Evolutionary conservation across 2,329 filamentous ascomycete genomes (phyloP).

Genomic region (Torrubiellomyces zombiae): DNA sequence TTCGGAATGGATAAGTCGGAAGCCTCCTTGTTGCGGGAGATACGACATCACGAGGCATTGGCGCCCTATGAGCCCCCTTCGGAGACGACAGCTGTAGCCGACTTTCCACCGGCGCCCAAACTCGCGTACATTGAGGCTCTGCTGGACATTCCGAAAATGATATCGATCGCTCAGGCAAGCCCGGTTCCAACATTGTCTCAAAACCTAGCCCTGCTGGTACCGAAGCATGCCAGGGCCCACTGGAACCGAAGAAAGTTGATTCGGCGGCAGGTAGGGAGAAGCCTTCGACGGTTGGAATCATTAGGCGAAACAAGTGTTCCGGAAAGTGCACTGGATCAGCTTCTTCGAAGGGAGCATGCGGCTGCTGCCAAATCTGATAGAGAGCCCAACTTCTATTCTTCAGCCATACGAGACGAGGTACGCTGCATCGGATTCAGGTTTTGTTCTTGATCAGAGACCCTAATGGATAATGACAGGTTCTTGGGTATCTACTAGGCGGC

Average conservation of each 20-base stretch:
- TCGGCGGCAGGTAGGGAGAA: constrained; percentile 7
- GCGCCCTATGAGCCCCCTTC: background rate
- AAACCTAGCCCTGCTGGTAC: constrained; percentile 9
- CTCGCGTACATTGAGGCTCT: constrained; percentile 8
- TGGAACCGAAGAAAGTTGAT: constrained; percentile 9
- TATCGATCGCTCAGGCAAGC: constrained; percentile 9
- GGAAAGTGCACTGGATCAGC: constrained; percentile 15
- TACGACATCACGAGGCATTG: constrained; percentile 3
- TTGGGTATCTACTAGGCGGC: constrained; percentile 14
- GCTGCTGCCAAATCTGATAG: constrained; percentile 14
- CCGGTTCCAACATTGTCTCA: constrained; percentile 8
- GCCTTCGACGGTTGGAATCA: constrained; percentile 6
- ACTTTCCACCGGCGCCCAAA: constrained; percentile 6
- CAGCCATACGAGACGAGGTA: constrained; percentile 18
- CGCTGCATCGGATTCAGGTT: constrained; percentile 1
- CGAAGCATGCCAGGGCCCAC: constrained; percentile 10
- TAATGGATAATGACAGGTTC: constrained; percentile 6
- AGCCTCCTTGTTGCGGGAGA: constrained; percentile 6
- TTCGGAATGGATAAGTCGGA: constrained; percentile 13
- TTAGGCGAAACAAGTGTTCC: constrained; percentile 3
- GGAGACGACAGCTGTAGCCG: constrained; percentile 4
- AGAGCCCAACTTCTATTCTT: constrained; percentile 14
- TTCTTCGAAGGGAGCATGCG: constrained; percentile 16
- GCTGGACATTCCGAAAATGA: constrained; percentile 11
- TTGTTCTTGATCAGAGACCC: background rate